These are phyloP conservation scores for Nakaseomyces bracarensis DNA, from an alignment of 1,139 yeast species.

Conservation along the genomic window DNA sequence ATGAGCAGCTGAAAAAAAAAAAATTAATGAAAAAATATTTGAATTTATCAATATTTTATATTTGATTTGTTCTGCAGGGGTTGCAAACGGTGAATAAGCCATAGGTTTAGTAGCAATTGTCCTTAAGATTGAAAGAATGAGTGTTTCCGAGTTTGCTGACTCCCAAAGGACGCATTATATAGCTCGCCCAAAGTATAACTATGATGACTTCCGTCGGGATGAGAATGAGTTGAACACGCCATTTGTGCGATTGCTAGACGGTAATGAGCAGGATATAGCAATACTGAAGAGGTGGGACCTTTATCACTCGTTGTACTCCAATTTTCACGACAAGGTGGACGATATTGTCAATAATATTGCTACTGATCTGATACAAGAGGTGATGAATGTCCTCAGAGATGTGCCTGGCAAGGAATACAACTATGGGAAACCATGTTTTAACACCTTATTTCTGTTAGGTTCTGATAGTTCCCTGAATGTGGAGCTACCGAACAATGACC, in stretches of 20 bases:
- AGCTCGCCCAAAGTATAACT: slow-evolving; percentile 16
- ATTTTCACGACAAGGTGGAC: slow-evolving; percentile 29
- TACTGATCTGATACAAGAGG: slow-evolving; percentile 22
- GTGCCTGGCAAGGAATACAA: slow-evolving; percentile 6
- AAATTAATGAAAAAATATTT: no score
- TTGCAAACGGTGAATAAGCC: no score
- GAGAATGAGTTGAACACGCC: slow-evolving; percentile 22
- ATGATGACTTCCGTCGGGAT: slow-evolving; percentile 1
- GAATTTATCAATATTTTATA: no score
- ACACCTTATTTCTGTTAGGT: slow-evolving; percentile 29
- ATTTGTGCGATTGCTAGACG: slow-evolving; percentile 35
- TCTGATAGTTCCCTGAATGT: slow-evolving; percentile 28
- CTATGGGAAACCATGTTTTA: slow-evolving; percentile 17
- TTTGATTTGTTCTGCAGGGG: no score
- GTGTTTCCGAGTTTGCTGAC: slow-evolving; percentile 27
- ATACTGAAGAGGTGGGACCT: slow-evolving; percentile 33
- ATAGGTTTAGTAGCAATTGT: no score
- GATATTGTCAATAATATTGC: slow-evolving; percentile 27
- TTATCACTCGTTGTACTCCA: slow-evolving; percentile 29
- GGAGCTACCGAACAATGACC: slow-evolving; percentile 19
- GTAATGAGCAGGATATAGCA: slow-evolving; percentile 31
- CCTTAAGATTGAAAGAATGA: no score
- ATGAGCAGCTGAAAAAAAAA: no score
- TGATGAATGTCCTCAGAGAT: slow-evolving; percentile 20
- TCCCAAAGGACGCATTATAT: slow-evolving; percentile 28